Conservation (phyloP, 2,329 filamentous ascomycete genomes). For the Exophiala mesophila region DNA sequence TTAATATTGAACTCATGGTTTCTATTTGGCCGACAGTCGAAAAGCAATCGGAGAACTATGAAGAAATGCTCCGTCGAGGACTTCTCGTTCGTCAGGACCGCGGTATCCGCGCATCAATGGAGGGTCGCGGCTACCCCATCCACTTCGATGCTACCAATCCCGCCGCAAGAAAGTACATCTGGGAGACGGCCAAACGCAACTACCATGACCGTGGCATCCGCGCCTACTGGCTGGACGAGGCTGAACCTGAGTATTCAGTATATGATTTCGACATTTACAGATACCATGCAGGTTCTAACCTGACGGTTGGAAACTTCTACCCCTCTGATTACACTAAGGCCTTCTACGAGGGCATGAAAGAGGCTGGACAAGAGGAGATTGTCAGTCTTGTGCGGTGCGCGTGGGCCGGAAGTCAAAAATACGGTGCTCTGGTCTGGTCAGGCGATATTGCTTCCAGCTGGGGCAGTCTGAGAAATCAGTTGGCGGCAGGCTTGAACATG, state of each 20-base stretch:
- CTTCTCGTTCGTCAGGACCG: slow-evolving; percentile 57
- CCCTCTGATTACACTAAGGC: slow-evolving; percentile 53
- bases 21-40: slow-evolving; percentile 67
- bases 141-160: slow-evolving; percentile 63
- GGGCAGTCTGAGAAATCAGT: slow-evolving; percentile 54
- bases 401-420: slow-evolving; percentile 58
- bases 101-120: slow-evolving; percentile 54
- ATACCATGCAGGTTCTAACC: slow-evolving; percentile 52
- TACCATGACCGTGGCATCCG: slow-evolving; percentile 59
- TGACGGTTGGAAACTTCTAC: slow-evolving; percentile 57
- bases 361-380: slow-evolving; percentile 43
- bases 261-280: slow-evolving; percentile 66
- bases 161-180: slow-evolving; percentile 53
- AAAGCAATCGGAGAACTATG: slow-evolving; percentile 52
- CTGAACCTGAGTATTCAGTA: slow-evolving; percentile 59
- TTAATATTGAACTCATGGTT: slow-evolving; percentile 60
- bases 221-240: slow-evolving; percentile 65
- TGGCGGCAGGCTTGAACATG: slow-evolving; percentile 63
- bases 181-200: slow-evolving; percentile 54
- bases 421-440: slow-evolving; percentile 62
- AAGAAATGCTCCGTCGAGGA: slow-evolving; percentile 58
- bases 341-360: slow-evolving; percentile 57
- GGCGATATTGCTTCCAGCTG: slow-evolving; percentile 64
- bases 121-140: slow-evolving; percentile 54
- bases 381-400: slow-evolving; percentile 56